A percentile compares a stretch with the other conserved stretches of the same genome.
These are phyloP conservation scores for Gossypium laxum DNA, from an alignment of 441 rosid species.

Conservation along the genomic window DNA sequence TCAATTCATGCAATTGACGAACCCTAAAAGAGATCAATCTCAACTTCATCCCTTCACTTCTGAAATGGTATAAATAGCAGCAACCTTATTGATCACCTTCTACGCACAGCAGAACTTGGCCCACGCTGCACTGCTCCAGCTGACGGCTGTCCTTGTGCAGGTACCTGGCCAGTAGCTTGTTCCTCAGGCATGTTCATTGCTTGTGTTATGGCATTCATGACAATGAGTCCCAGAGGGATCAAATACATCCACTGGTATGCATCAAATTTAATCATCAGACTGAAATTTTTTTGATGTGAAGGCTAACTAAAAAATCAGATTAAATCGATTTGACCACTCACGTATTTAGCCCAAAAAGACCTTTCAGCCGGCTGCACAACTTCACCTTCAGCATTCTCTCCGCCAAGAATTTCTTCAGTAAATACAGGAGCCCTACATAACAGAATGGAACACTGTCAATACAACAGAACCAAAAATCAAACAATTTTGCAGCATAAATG, in stretches of 20 bases:
- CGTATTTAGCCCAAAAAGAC: slow-evolving; percentile 94
- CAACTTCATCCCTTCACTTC: neutral
- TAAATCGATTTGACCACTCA: slow-evolving; percentile 28
- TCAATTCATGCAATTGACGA: slow-evolving; percentile 9
- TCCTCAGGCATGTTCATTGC: slow-evolving; percentile 80
- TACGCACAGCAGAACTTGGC: slow-evolving; percentile 41
- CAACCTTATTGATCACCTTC: slow-evolving; percentile 48
- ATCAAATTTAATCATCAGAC: neutral
- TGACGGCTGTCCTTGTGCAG: slow-evolving; percentile 35
- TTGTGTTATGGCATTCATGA: slow-evolving; percentile 84
- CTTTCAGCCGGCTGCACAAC: slow-evolving; percentile 60
- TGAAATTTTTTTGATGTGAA: neutral
- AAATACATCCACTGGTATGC: slow-evolving; percentile 76
- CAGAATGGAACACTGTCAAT: neutral
- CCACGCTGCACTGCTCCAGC: slow-evolving; percentile 41
- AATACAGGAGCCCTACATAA: slow-evolving; percentile 63
- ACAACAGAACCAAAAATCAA: neutral
- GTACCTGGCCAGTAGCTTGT: slow-evolving; percentile 47
- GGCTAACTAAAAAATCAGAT: neutral
- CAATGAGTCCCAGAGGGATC: slow-evolving; percentile 79
- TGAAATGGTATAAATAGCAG: neutral
- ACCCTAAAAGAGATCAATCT: neutral
- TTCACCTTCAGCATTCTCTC: slow-evolving; percentile 64
- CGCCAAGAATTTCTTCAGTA: slow-evolving; percentile 47
- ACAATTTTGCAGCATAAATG: neutral